phyloP scores from a whole-genome alignment of 805 yeast genomes.

The Wickerhamomyces xylosicus region DNA sequence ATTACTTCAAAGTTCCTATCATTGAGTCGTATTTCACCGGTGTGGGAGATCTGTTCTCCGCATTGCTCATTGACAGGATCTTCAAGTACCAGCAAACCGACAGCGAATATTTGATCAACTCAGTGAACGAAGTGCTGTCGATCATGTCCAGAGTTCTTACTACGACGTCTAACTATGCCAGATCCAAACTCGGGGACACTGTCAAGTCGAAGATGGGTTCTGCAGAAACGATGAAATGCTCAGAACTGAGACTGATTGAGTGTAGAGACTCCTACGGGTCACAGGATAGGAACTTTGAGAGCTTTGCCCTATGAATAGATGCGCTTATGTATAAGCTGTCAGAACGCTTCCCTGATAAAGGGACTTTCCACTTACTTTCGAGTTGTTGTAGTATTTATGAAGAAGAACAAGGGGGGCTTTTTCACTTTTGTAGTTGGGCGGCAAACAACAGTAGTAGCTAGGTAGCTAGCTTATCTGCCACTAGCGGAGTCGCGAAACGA shows the following conservation, averaged over 20 bases:
- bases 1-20: conserved; percentile 40
- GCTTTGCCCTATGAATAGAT: background rate
- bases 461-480: too few relatives aligned
- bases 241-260: conserved; percentile 63
- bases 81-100: conserved; percentile 1
- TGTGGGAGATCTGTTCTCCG: conserved; percentile 87
- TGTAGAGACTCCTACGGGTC: conserved; percentile 30
- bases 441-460: too few relatives aligned
- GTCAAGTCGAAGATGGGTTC: conserved; percentile 40
- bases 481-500: too few relatives aligned
- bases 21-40: conserved; percentile 86
- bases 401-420: too few relatives aligned
- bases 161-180: conserved; percentile 33
- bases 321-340: background rate
- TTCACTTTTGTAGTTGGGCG: too few relatives aligned
- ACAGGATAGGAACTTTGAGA: conserved; percentile 7
- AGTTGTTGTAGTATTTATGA: too few relatives aligned
- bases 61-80: conserved; percentile 62
- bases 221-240: conserved; percentile 57
- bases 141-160: conserved; percentile 43
- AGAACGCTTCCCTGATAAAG: background rate
- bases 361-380: background rate
- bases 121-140: conserved; percentile 45
- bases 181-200: conserved; percentile 24
- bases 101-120: conserved; percentile 13